phyloP scores from a whole-genome alignment of 2,329 filamentous ascomycete species.

The Fusarium verticillioides region DNA sequence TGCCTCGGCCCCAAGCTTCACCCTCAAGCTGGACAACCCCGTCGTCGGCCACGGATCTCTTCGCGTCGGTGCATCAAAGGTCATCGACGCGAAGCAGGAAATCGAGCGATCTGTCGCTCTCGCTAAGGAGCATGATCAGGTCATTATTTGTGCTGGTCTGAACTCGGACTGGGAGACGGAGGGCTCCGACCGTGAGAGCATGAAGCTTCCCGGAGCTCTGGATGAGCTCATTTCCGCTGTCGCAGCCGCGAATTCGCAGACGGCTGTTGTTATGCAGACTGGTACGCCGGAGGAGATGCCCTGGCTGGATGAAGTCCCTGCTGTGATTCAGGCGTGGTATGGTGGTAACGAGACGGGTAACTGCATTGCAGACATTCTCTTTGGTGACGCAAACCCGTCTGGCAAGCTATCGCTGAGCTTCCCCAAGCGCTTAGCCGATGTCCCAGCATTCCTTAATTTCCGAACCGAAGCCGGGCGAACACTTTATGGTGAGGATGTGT shows the following conservation, averaged over 20 bases:
- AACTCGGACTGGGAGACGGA: constrained; percentile 87
- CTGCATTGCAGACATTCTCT: constrained; percentile 80
- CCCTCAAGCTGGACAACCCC: constrained; percentile 61
- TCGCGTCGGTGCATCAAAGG: constrained; percentile 69
- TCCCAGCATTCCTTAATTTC: constrained; percentile 82
- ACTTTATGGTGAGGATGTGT: constrained; percentile 83
- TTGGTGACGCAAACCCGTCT: constrained; percentile 78
- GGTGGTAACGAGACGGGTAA: constrained; percentile 89
- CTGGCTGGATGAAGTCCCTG: constrained; percentile 67
- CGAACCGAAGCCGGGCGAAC: constrained; percentile 75
- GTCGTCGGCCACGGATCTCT: constrained; percentile 69
- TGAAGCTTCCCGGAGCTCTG: constrained; percentile 79
- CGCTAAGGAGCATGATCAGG: constrained; percentile 78
- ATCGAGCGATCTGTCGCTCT: constrained; percentile 74
- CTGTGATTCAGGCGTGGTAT: constrained; percentile 83
- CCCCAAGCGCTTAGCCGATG: constrained; percentile 74
- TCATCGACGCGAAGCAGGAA: constrained; percentile 67
- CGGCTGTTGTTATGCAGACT: constrained; percentile 79
- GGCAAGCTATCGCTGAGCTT: constrained; percentile 81
- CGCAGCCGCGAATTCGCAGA: constrained; percentile 73
- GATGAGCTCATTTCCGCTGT: constrained; percentile 77
- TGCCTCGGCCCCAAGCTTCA: constrained; percentile 67
- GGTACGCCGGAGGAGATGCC: constrained; percentile 81
- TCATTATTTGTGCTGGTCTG: constrained; percentile 80
- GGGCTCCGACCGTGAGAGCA: constrained; percentile 79